phyloP scores from a whole-genome alignment of 495 filamentous ascomycete species.

The Penicillium pulvis region DNA sequence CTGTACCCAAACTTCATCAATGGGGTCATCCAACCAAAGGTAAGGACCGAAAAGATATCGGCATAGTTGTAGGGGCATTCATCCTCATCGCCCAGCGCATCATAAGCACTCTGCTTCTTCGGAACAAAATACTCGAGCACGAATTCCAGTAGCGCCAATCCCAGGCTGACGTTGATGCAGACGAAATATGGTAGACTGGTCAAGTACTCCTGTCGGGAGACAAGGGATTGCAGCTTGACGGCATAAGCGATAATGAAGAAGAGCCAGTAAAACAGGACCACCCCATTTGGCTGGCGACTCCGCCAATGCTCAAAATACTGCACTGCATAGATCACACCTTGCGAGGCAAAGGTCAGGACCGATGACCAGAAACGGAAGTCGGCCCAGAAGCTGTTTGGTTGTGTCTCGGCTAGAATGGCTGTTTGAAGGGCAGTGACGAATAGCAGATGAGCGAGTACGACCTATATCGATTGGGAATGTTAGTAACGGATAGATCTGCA shows the following conservation, averaged over 20 bases:
- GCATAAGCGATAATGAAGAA: conserved; percentile 78
- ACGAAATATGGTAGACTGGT: conserved; percentile 74
- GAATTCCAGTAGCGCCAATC: conserved; percentile 74
- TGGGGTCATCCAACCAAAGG: conserved; percentile 98
- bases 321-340: conserved; percentile 77
- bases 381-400: conserved; percentile 66
- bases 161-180: conserved; percentile 72
- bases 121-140: conserved; percentile 85
- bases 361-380: conserved; percentile 94
- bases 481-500: conserved; percentile 13
- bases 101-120: conserved; percentile 84
- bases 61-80: conserved; percentile 96
- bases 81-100: conserved; percentile 80
- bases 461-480: conserved; percentile 59
- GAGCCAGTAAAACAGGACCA: conserved; percentile 96
- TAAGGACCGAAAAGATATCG: conserved; percentile 89
- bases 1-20: conserved; percentile 96
- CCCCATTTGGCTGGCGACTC: conserved; percentile 85
- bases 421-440: conserved; percentile 71
- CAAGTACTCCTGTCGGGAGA: conserved; percentile 71
- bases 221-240: conserved; percentile 86
- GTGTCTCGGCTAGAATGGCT: conserved; percentile 72
- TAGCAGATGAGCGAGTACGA: conserved; percentile 68
- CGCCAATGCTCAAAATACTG: conserved; percentile 93
- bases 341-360: conserved; percentile 72